phyloP scores from a whole-genome alignment of 441 rosid species.

The Pelargonium hybrid region DNA sequence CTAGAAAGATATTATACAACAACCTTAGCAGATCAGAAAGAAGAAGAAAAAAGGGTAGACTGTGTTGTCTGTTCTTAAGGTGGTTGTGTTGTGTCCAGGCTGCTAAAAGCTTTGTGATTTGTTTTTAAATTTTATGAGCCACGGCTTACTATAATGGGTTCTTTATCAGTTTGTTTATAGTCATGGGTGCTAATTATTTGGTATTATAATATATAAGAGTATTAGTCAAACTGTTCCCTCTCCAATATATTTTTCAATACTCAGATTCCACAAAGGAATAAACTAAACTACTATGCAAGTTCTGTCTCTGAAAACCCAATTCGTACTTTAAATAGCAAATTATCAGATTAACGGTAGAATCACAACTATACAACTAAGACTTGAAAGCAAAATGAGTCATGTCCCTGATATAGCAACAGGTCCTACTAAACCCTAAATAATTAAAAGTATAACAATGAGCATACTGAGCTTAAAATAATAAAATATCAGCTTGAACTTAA shows the following conservation, averaged over 20 bases:
- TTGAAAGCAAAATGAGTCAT: not conserved
- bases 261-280: not conserved
- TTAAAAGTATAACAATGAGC: not conserved
- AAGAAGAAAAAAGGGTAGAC: too few relatives aligned
- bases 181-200: not conserved
- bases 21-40: not conserved
- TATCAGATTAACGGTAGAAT: not conserved
- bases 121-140: not conserved
- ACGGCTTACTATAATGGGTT: not conserved
- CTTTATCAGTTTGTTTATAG: not conserved
- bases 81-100: constrained; percentile 1
- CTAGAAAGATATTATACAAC: constrained; percentile 17
- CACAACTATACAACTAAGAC: not conserved
- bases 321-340: not conserved
- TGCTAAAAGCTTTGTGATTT: not conserved
- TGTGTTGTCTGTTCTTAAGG: not conserved
- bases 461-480: not conserved
- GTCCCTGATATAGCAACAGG: not conserved
- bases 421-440: not conserved
- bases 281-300: not conserved
- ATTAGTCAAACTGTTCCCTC: not conserved
- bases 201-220: not conserved
- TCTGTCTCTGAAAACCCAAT: not conserved
- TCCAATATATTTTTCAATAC: not conserved
- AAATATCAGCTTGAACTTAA: not conserved